phyloP scores from a whole-genome alignment of 2,329 filamentous ascomycete genomes.

The Phoma sp. region DNA sequence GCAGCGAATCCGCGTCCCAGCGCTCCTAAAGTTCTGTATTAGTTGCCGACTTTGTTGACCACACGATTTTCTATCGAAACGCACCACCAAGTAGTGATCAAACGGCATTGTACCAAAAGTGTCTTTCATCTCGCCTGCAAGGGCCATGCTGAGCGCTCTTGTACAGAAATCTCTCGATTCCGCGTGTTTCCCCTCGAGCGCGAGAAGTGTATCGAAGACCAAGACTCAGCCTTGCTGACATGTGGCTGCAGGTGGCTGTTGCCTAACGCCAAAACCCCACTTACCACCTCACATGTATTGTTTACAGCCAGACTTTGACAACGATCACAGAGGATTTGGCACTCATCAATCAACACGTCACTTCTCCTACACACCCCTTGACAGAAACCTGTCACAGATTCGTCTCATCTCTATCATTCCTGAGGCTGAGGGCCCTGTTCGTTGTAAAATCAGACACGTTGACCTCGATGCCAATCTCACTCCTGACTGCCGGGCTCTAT shows the following conservation, averaged over 20 bases:
- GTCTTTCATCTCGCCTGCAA: too few species aligned
- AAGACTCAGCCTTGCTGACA: not conserved
- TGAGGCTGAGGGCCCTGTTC: not conserved
- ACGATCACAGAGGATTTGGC: not conserved
- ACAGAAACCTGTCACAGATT: not conserved
- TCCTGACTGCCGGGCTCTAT: not conserved
- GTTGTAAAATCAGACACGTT: not conserved
- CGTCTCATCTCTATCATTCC: not conserved
- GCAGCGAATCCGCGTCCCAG: too few species aligned
- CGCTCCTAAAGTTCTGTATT: too few species aligned
- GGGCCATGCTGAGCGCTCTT: too few species aligned
- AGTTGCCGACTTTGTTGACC: too few species aligned
- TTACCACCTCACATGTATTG: not conserved
- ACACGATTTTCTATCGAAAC: too few species aligned
- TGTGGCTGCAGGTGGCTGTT: not conserved
- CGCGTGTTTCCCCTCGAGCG: too few species aligned
- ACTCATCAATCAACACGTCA: not conserved
- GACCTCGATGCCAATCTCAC: constrained; percentile 2
- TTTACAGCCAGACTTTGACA: not conserved
- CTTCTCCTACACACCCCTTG: not conserved
- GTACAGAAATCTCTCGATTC: too few species aligned
- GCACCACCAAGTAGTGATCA: too few species aligned
- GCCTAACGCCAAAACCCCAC: not conserved
- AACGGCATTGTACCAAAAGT: too few species aligned
- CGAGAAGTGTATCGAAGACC: too few species aligned